Percentiles rank a stretch among this genome's conserved stretches.
phyloP scores from a whole-genome alignment of 2,329 filamentous ascomycete species.

The Ilyonectria mors-panacis region DNA sequence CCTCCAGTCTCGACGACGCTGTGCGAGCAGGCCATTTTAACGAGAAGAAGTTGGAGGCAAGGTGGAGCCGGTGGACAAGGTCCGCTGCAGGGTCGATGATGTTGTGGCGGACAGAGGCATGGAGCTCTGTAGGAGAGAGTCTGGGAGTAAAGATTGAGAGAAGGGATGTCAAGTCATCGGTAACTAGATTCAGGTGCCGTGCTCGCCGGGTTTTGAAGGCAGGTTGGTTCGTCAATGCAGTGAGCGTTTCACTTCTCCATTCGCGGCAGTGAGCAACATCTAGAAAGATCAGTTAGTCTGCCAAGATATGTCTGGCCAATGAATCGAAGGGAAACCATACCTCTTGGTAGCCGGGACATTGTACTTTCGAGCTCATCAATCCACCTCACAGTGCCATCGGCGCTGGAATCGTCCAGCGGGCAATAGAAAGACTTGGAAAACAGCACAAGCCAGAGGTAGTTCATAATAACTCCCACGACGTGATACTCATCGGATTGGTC shows the following conservation, averaged over 20 bases:
- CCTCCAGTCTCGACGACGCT: constrained; percentile 54
- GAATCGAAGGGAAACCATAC: constrained; percentile 33
- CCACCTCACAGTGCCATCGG: constrained; percentile 51
- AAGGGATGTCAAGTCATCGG: constrained; percentile 53
- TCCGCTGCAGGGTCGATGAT: constrained; percentile 55
- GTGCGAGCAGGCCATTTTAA: constrained; percentile 57
- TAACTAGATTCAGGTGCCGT: constrained; percentile 48
- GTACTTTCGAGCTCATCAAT: constrained; percentile 52
- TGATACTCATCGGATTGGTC: constrained; percentile 55
- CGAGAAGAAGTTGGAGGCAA: constrained; percentile 53
- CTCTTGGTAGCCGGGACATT: constrained; percentile 54
- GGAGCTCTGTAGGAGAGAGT: constrained; percentile 47
- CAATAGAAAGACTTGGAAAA: constrained; percentile 57
- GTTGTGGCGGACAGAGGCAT: constrained; percentile 51
- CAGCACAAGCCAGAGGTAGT: constrained; percentile 54
- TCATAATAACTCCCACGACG: constrained; percentile 55
- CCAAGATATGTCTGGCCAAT: neutral
- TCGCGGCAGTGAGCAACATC: constrained; percentile 54
- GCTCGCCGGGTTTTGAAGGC: constrained; percentile 50
- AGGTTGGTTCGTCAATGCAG: constrained; percentile 51
- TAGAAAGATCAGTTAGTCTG: constrained; percentile 35
- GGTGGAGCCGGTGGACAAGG: constrained; percentile 55
- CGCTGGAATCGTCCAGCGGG: constrained; percentile 52
- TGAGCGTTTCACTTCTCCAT: constrained; percentile 57
- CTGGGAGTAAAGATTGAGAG: constrained; percentile 51